phyloP scores from a whole-genome alignment of 2,329 filamentous ascomycete species.

The Paracoccidioides lutzii region DNA sequence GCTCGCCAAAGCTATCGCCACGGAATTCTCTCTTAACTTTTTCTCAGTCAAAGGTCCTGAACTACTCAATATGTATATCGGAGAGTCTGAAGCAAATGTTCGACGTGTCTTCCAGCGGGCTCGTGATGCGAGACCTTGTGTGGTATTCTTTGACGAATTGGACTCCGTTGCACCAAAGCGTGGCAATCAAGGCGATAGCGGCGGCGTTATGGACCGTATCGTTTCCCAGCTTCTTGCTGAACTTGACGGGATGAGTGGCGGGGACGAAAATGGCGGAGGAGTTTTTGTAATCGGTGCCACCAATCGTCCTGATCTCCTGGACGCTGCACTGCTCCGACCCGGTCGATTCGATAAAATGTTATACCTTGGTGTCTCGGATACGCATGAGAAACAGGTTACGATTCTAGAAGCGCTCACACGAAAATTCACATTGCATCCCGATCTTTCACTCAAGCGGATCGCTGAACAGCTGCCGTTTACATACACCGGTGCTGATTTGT shows the following conservation, averaged over 20 bases:
- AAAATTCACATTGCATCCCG: slow-evolving; percentile 78
- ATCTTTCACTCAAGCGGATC: slow-evolving; percentile 61
- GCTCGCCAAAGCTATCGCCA: slow-evolving; percentile 97
- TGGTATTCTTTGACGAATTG: slow-evolving; percentile 96
- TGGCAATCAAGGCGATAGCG: slow-evolving; percentile 91
- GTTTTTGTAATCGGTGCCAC: slow-evolving; percentile 99
- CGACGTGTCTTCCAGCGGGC: slow-evolving; percentile 99
- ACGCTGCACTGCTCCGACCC: slow-evolving; percentile 93
- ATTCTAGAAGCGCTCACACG: slow-evolving; percentile 89
- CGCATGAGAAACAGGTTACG: slow-evolving; percentile 87
- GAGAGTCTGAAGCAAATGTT: slow-evolving; percentile 99
- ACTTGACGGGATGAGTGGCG: slow-evolving; percentile 93
- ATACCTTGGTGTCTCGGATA: slow-evolving; percentile 92
- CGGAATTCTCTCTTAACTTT: slow-evolving; percentile 98
- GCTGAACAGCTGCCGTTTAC: slow-evolving; percentile 76
- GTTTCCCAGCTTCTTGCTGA: slow-evolving; percentile 98
- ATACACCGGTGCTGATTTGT: slow-evolving; percentile 94
- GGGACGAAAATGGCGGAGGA: slow-evolving; percentile 93
- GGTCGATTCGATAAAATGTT: slow-evolving; percentile 97
- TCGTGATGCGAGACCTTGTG: slow-evolving; percentile 89
- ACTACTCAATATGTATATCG: slow-evolving; percentile 99
- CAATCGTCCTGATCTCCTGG: slow-evolving; percentile 96
- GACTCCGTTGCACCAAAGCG: slow-evolving; percentile 99
- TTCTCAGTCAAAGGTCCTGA: slow-evolving; percentile 99
- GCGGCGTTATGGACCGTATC: slow-evolving; percentile 96